Evolutionary conservation across 1,139 yeast species (phyloP).

Genomic region (Sugiyamaella japonica): DNA sequence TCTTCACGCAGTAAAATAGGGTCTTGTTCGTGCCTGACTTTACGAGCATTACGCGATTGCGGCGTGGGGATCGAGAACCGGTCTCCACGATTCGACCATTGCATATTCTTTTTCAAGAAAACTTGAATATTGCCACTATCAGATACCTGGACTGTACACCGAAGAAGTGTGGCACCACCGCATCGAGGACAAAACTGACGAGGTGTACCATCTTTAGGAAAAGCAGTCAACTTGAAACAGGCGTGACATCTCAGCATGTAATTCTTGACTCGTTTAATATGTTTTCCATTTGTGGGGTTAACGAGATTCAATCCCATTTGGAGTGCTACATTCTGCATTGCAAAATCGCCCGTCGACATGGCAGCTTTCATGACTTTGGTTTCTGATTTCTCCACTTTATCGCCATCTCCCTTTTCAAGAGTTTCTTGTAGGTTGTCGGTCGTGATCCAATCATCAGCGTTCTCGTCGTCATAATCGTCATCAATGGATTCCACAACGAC

Average conservation of each 20-base stretch:
- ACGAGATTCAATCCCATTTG: conserved; percentile 86
- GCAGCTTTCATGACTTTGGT: conserved; percentile 58
- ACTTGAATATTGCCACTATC: conserved; percentile 81
- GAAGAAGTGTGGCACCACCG: conserved; percentile 85
- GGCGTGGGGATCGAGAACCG: conserved; percentile 64
- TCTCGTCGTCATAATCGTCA: conserved; percentile 65
- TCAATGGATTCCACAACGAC: conserved; percentile 48
- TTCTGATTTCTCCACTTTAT: conserved; percentile 35
- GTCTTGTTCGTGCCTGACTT: conserved; percentile 34
- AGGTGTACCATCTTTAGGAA: conserved; percentile 72
- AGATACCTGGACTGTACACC: conserved; percentile 89
- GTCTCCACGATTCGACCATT: conserved; percentile 92
- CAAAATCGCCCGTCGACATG: conserved; percentile 92
- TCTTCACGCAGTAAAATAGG: conserved; percentile 72
- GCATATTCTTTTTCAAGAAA: conserved; percentile 87
- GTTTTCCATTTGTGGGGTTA: conserved; percentile 81
- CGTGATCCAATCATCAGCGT: conserved; percentile 90
- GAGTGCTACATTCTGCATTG: conserved; percentile 91
- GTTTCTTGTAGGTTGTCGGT: conserved; percentile 76
- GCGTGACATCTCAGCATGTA: conserved; percentile 98
- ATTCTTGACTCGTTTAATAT: conserved; percentile 80
- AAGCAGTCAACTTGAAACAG: conserved; percentile 78
- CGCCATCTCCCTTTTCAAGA: conserved; percentile 62
- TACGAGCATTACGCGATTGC: conserved; percentile 42
- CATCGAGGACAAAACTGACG: conserved; percentile 94